phyloP scores from a whole-genome alignment of 2,329 filamentous ascomycete genomes.

The Claviceps maximensis region DNA sequence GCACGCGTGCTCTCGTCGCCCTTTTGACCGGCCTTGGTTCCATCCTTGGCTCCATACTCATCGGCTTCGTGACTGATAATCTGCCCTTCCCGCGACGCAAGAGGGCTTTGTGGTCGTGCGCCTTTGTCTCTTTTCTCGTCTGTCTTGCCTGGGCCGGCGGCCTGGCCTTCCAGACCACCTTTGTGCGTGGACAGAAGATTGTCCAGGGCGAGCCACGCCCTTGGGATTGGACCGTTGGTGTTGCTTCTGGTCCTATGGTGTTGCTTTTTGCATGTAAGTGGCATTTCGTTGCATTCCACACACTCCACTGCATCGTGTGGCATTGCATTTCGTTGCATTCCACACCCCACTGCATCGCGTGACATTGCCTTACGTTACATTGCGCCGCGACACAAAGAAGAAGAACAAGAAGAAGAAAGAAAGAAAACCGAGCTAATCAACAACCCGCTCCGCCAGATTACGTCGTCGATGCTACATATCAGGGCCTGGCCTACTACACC shows the following conservation, averaged over 20 bases:
- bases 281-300: not conserved
- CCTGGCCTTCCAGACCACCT: slow-evolving; percentile 51
- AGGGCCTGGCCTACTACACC: slow-evolving; percentile 55
- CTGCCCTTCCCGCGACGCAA: slow-evolving; percentile 39
- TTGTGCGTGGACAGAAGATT: slow-evolving; percentile 15
- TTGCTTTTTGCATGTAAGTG: slow-evolving; percentile 12
- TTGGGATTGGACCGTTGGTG: slow-evolving; percentile 15
- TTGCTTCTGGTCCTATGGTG: slow-evolving; percentile 13
- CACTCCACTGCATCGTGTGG: not conserved
- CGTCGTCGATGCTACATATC: slow-evolving; percentile 14
- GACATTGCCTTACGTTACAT: too few species aligned
- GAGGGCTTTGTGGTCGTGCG: slow-evolving; percentile 47
- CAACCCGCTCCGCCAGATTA: slow-evolving; percentile 8
- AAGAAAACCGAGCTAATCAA: not conserved
- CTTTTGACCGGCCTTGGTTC: slow-evolving; percentile 60
- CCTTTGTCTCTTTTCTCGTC: slow-evolving; percentile 45
- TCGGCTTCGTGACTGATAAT: slow-evolving; percentile 51
- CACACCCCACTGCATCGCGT: too few species aligned
- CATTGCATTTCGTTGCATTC: not conserved
- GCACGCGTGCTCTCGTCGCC: slow-evolving; percentile 61
- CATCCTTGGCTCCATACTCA: slow-evolving; percentile 54
- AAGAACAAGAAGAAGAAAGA: too few species aligned
- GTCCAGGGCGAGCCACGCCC: slow-evolving; percentile 10
- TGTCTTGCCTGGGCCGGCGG: slow-evolving; percentile 58
- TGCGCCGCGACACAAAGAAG: too few species aligned